Base-by-base conservation (phyloP, 345 rosid species). In the Moricandia moricandioides region DNA sequence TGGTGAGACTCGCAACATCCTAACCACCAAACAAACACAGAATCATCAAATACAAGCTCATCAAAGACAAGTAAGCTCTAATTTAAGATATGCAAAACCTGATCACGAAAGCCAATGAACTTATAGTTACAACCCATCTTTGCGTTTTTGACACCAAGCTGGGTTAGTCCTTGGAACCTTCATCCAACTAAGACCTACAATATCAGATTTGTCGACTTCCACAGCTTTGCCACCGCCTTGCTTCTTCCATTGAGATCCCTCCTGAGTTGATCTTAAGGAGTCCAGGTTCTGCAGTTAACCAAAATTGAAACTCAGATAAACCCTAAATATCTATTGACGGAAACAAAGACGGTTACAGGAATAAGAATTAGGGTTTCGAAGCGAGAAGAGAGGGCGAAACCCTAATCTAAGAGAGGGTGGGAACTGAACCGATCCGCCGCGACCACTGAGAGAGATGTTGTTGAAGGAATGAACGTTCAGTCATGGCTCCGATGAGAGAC, bases 191-290 rank as follows among this genome's bases (percentile, higher is more conserved):
- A 92, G 78, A 40, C 89, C 89, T 0, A 72, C 81, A 65, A 95
- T 83, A 78, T 95, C 97, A 31, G 88, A 74, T 82, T 89, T 92
- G 39, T 90, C 97, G 33, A 95, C 97, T 84, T 92, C 97, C 29
- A 92, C 97, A 57, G 92, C 91, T 78, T 92, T 95, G 59, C 99
- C 99, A 62, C 99, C 99, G 26, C 97, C 99, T 82, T 79, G 94
- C 80, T 92, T 95, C 92, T 92, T 95, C 99, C 99, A 95, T 65
- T 78, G 78, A 24, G n/a, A 95, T 92, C 0, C 97, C 97, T 47
- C 96, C 91, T 0, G 91, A 83, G 71, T 71, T 78, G 8, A 95
- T 84, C 74, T 87, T 95, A 57, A 92, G 86, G 57, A 89, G 91
- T 1, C 99, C 99, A 2, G 92, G 65, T 87, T 95, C 98, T 95